Conservation (phyloP, 2,329 filamentous ascomycete genomes). For the Metarhizium anisopliae region DNA sequence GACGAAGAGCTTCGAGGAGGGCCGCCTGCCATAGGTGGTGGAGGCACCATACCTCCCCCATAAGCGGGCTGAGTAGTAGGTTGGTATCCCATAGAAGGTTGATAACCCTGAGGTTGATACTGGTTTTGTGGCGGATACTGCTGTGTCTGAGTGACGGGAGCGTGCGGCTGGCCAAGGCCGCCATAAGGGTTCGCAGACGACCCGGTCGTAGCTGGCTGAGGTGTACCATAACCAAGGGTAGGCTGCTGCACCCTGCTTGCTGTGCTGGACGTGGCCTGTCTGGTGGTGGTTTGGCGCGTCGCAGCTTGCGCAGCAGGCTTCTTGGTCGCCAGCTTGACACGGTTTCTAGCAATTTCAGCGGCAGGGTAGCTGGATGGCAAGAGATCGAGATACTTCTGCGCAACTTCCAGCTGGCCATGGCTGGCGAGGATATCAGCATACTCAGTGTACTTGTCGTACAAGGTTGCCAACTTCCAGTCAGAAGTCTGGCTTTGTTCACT, state of each 20-base stretch:
- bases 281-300: constrained; percentile 14
- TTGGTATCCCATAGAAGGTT: constrained; percentile 35
- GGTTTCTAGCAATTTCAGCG: constrained; percentile 76
- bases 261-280: constrained; percentile 11
- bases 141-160: constrained; percentile 21
- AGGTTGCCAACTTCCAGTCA: constrained; percentile 78
- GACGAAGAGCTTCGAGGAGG: constrained; percentile 43
- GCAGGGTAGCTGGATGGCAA: constrained; percentile 76
- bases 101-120: constrained; percentile 20
- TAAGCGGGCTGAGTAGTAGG: constrained; percentile 35
- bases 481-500: constrained; percentile 59
- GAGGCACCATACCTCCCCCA: constrained; percentile 17
- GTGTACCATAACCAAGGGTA: constrained; percentile 37
- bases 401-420: constrained; percentile 77
- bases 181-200: constrained; percentile 21
- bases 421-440: constrained; percentile 92
- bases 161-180: constrained; percentile 11
- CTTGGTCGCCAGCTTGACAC: constrained; percentile 76
- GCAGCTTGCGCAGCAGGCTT: constrained; percentile 21
- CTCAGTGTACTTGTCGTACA: constrained; percentile 94
- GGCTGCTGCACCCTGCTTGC: constrained; percentile 17
- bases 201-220: constrained; percentile 24
- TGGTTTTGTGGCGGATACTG: constrained; percentile 29
- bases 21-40: constrained; percentile 25
- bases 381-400: constrained; percentile 85